Percentiles rank a stretch among this genome's conserved stretches.
Evolutionary conservation across 1,139 yeast genomes (phyloP).

Genomic region (Geotrichum carabidarum): DNA sequence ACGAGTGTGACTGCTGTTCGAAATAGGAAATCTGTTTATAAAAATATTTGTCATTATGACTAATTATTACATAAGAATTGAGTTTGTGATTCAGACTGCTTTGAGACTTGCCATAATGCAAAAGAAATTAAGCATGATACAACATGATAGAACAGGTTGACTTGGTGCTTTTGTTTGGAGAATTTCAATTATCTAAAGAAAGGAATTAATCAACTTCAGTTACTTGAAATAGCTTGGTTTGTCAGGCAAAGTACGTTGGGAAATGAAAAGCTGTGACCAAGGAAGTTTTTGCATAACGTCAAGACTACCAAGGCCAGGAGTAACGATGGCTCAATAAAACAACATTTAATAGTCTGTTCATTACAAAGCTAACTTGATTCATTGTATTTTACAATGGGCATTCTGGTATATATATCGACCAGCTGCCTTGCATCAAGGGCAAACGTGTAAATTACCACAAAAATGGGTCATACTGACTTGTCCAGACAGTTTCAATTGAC

Average conservation of each 20-base stretch:
- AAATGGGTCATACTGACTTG: background rate
- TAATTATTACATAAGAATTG: background rate
- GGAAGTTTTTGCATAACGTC: too few relatives aligned
- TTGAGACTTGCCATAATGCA: too few relatives aligned
- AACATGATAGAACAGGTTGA: too few relatives aligned
- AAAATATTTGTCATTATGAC: background rate
- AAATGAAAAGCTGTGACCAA: background rate
- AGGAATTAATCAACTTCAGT: too few relatives aligned
- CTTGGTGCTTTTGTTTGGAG: too few relatives aligned
- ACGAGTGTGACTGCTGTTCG: slow-evolving; percentile 12
- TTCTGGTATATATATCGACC: too few relatives aligned
- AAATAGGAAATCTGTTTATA: background rate
- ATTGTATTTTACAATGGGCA: background rate
- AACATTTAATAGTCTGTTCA: background rate
- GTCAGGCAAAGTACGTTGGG: background rate
- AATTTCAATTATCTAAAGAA: too few relatives aligned
- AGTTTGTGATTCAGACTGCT: too few relatives aligned
- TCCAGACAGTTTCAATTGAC: background rate
- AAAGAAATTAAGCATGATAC: too few relatives aligned
- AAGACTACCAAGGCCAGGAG: too few relatives aligned
- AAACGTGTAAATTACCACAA: too few relatives aligned
- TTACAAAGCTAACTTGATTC: background rate
- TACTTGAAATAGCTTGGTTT: background rate
- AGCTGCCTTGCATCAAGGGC: too few relatives aligned
- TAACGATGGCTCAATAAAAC: background rate